These are phyloP conservation scores for Cercophora newfieldiana DNA, from an alignment of 495 filamentous ascomycete genomes.

Conservation along the genomic window DNA sequence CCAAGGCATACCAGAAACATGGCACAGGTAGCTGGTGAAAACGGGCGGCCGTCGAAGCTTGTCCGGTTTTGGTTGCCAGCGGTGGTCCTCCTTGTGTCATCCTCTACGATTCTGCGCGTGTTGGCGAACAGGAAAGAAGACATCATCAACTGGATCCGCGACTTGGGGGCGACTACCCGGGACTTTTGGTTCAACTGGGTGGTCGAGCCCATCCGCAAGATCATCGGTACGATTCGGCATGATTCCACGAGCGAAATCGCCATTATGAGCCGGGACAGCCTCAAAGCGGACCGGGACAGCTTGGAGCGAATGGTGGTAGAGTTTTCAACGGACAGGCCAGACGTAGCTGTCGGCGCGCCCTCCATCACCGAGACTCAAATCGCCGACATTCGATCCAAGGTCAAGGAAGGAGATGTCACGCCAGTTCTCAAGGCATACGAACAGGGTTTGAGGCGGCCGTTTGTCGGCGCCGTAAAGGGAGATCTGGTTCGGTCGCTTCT, in stretches of 20 bases:
- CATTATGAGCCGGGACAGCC: constrained; percentile 88
- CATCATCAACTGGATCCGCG: constrained; percentile 71
- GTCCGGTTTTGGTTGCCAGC: constrained; percentile 87
- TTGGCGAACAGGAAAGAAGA: constrained; percentile 68
- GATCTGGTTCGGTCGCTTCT: constrained; percentile 88
- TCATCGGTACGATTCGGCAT: constrained; percentile 89
- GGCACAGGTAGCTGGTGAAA: constrained; percentile 46
- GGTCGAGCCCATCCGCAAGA: constrained; percentile 73
- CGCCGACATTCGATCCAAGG: constrained; percentile 67
- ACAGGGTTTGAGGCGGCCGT: constrained; percentile 74
- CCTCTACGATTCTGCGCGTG: constrained; percentile 77
- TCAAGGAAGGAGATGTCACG: constrained; percentile 88
- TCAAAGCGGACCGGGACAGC: constrained; percentile 85
- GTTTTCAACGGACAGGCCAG: constrained; percentile 78
- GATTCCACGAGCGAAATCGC: constrained; percentile 88
- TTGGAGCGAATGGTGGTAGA: constrained; percentile 97
- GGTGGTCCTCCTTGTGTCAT: constrained; percentile 66
- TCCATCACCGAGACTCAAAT: constrained; percentile 60
- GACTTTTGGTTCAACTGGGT: constrained; percentile 98
- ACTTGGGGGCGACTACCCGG: constrained; percentile 71
- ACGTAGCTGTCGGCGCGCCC: constrained; percentile 43
- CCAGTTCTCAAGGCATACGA: constrained; percentile 90
- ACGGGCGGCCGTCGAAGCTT: constrained; percentile 74
- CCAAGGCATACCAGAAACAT: constrained; percentile 60
- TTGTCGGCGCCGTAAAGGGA: constrained; percentile 75